Evolutionary conservation across 2,329 filamentous ascomycete genomes (phyloP).

Genomic region (Fusarium sp.): DNA sequence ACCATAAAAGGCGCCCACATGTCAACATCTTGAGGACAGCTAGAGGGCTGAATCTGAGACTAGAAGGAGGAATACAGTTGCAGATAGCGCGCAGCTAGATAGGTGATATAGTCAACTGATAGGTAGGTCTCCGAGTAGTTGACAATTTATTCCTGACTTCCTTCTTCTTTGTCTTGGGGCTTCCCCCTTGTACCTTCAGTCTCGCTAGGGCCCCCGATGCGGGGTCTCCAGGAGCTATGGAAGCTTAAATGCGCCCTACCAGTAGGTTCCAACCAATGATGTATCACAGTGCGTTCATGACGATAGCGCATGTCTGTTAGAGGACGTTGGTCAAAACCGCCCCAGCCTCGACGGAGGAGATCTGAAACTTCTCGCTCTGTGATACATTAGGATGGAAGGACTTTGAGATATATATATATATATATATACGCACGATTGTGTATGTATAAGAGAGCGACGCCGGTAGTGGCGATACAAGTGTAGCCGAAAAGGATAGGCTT

Average conservation of each 20-base stretch:
- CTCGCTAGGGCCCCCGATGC: too few relatives aligned
- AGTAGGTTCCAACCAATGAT: constrained; percentile 1
- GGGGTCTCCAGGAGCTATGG: too few relatives aligned
- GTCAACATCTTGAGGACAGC: constrained; percentile 40
- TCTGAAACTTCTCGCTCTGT: constrained; percentile 3
- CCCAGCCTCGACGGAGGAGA: constrained; percentile 32
- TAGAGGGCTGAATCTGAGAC: constrained; percentile 23
- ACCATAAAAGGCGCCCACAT: constrained; percentile 40
- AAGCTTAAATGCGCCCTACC: too few relatives aligned
- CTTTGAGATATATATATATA: background rate
- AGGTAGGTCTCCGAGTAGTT: too few relatives aligned
- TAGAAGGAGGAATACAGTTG: constrained; percentile 9
- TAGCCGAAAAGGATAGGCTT: constrained; percentile 18
- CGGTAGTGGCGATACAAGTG: constrained; percentile 11
- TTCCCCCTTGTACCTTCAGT: too few relatives aligned
- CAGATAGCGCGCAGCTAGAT: too few relatives aligned
- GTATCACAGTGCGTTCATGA: constrained; percentile 41
- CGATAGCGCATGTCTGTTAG: constrained; percentile 33
- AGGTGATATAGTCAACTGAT: too few relatives aligned
- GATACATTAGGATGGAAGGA: background rate
- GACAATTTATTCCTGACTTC: too few relatives aligned
- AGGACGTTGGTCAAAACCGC: constrained; percentile 33
- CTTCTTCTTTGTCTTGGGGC: too few relatives aligned
- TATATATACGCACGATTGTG: background rate
- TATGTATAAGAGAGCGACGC: constrained; percentile 19